A percentile compares a stretch with the other conserved stretches of the same genome.
Conservation (phyloP, 2,329 filamentous ascomycete genomes). For the Drechslerella coelobrocha region DNA sequence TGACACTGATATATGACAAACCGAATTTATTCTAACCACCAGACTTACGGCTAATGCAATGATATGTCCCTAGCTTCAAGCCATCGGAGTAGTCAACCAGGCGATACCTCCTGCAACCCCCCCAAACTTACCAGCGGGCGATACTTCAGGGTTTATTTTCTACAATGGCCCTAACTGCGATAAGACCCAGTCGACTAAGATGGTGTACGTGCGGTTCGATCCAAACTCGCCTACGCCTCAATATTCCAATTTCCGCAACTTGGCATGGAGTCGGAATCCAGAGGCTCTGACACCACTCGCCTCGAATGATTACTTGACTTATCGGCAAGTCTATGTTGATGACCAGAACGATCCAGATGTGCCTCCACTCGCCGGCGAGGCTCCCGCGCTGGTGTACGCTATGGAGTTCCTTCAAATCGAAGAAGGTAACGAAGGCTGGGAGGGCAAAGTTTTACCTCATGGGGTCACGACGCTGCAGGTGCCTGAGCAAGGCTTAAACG, state of each 20-base stretch:
- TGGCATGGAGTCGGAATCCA: not conserved
- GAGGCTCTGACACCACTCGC: not conserved
- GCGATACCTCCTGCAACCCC: slow-evolving; percentile 13
- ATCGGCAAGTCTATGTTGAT: slow-evolving; percentile 4
- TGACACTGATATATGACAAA: not conserved
- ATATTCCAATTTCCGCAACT: slow-evolving; percentile 19
- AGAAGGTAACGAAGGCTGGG: not conserved
- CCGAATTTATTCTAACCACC: not conserved
- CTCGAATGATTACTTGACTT: slow-evolving; percentile 20
- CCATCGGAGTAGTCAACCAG: slow-evolving; percentile 31
- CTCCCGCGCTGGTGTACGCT: slow-evolving; percentile 8
- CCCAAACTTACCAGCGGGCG: not conserved
- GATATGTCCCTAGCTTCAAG: slow-evolving; percentile 15
- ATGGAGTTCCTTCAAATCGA: not conserved
- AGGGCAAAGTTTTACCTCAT: not conserved
- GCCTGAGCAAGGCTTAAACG: not conserved
- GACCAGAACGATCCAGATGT: not conserved
- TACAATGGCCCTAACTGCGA: slow-evolving; percentile 18
- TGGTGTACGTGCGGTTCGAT: slow-evolving; percentile 27
- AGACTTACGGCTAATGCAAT: not conserved
- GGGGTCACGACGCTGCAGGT: slow-evolving; percentile 9
- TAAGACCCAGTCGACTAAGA: not conserved
- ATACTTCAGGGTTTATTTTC: slow-evolving; percentile 32
- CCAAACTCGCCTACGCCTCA: slow-evolving; percentile 1
- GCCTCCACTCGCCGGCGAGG: not conserved